Evolutionary conservation across 1,284 basidiomycete species (phyloP), one percentile per base, ranked within the genome.

Genomic region (Schizopora paradoxa): DNA sequence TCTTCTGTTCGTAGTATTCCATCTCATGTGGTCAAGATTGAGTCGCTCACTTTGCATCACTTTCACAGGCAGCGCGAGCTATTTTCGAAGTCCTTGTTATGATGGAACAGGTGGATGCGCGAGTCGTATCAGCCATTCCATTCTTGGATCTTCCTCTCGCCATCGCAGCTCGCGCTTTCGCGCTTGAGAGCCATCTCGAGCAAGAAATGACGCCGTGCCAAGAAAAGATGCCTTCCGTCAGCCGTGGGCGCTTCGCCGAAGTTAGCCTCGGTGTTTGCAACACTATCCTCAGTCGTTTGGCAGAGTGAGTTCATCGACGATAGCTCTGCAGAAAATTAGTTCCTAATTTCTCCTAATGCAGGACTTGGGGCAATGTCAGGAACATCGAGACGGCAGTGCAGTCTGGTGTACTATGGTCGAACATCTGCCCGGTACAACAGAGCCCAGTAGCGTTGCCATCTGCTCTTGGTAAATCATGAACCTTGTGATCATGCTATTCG

Each of bases 91-190:
- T 46, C 27, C 16, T 51, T 38, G 47, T 45, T 25, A 48, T 51
- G 42, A 28, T 46, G 18, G 47, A 51, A 13, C 43, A 42, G 29
- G 39, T 48, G 31, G 50, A 51, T 45, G 23, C 37, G 28, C 29
- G 23, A n/a, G 50, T 32, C 2, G 35, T 49, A 25, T 22, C 35
- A 5, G 26, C 47, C 11, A 33, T 33, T 19, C 50, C 50, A 21
- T 51, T 51, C 47, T 41, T 51, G 14, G 50, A 51, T 27, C 45
- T 49, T 40, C 50, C 50, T 18, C 27, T 51, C 31, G 46, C 50
- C n/a, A 32, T 51, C 32, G 50, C 50, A 8, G 46, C 47, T 11
- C 46, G 50, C 16, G 43, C 38, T 16, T 51, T 51, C 26, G 45
- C 45, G 7, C 14, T 51, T n/a, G 49, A 51, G 39, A 47, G 41